A percentile compares a stretch with the other conserved stretches of the same genome.
Conservation (phyloP, 2,329 filamentous ascomycete genomes). For the Fusarium sp. region DNA sequence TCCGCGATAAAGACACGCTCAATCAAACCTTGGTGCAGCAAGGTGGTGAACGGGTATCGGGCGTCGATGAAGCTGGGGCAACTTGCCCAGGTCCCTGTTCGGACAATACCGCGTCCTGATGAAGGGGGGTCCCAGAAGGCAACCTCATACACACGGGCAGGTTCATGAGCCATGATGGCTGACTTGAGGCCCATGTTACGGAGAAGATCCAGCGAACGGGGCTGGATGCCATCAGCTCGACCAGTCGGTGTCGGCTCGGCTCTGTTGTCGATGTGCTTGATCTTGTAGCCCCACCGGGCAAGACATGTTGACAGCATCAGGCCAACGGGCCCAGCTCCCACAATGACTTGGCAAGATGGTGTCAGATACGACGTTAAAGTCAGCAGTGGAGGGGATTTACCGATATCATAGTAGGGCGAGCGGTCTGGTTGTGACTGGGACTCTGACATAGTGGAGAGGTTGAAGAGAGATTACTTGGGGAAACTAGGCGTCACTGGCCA, state of each 20-base stretch:
- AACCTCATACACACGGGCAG: conserved; percentile 87
- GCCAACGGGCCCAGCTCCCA: conserved; percentile 91
- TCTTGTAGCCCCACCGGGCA: conserved; percentile 92
- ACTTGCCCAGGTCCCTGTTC: conserved; percentile 85
- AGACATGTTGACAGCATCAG: conserved; percentile 90
- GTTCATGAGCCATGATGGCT: conserved; percentile 88
- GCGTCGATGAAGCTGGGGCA: conserved; percentile 88
- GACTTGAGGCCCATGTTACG: conserved; percentile 93
- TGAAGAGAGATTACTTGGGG: conserved; percentile 4
- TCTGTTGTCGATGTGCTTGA: conserved; percentile 95
- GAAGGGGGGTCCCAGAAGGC: conserved; percentile 79
- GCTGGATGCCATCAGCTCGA: conserved; percentile 93
- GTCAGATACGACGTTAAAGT: conserved; percentile 41
- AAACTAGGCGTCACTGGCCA: conserved; percentile 11
- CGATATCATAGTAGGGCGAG: conserved; percentile 62
- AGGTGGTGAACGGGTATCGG: conserved; percentile 79
- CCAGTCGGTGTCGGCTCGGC: conserved; percentile 88
- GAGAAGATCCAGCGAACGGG: conserved; percentile 87
- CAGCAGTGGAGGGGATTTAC: conserved; percentile 46
- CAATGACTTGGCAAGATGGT: conserved; percentile 73
- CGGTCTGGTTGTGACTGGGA: conserved; percentile 31
- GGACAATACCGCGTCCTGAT: conserved; percentile 71
- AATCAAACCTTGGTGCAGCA: conserved; percentile 80
- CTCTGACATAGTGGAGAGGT: conserved; percentile 30
- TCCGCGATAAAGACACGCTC: conserved; percentile 80